These are phyloP conservation scores for Echria macrotheca DNA, from an alignment of 495 filamentous ascomycete genomes.

Conservation along the genomic window DNA sequence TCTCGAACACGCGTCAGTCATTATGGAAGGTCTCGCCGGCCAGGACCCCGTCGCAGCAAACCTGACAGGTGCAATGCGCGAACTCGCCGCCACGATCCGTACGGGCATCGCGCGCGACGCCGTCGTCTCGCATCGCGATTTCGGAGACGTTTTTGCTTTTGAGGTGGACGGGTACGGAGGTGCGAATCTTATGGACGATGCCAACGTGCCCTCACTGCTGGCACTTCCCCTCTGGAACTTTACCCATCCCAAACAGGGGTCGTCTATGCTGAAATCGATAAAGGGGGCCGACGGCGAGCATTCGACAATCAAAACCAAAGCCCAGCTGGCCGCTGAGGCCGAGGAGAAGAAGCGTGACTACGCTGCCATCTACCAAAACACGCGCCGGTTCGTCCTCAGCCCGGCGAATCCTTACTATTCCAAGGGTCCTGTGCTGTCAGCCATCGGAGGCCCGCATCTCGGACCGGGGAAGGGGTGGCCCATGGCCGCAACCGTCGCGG, in stretches of 20 bases:
- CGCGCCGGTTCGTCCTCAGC: constrained; percentile 51
- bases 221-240: constrained; percentile 35
- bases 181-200: constrained; percentile 59
- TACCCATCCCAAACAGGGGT: constrained; percentile 8
- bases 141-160: constrained; percentile 51
- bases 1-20: constrained; percentile 46
- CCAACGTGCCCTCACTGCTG: constrained; percentile 54
- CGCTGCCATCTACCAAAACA: constrained; percentile 48
- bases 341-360: constrained; percentile 17
- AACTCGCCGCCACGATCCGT: constrained; percentile 46
- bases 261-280: neutral
- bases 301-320: neutral
- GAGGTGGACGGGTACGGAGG: constrained; percentile 58
- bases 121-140: constrained; percentile 29
- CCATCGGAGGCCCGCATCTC: constrained; percentile 54
- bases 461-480: constrained; percentile 56
- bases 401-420: constrained; percentile 55
- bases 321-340: neutral
- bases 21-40: constrained; percentile 45
- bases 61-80: constrained; percentile 46
- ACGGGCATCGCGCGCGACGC: constrained; percentile 43
- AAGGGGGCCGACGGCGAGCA: neutral
- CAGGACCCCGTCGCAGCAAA: constrained; percentile 30
- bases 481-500: constrained; percentile 50
- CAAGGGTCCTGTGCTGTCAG: constrained; percentile 48